A percentile compares a stretch with the other conserved stretches of the same genome.
phyloP scores from a whole-genome alignment of 2,329 filamentous ascomycete species.

The Aureobasidium musti region DNA sequence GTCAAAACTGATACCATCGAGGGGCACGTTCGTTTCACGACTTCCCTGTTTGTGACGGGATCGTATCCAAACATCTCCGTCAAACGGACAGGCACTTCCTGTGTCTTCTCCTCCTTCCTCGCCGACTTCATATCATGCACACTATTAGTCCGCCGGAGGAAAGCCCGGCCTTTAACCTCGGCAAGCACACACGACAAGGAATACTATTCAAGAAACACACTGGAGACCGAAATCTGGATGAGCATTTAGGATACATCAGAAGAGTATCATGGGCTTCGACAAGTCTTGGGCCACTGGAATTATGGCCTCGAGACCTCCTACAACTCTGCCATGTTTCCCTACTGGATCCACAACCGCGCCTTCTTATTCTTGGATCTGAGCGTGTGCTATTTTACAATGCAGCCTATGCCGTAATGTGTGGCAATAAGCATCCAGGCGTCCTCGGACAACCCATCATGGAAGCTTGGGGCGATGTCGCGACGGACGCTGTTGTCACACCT shows the following conservation, averaged over 20 bases:
- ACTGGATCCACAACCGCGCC: conserved; percentile 28
- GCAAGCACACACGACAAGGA: neutral
- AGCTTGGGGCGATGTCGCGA: conserved; percentile 2
- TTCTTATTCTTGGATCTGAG: conserved; percentile 27
- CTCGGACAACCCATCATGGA: conserved; percentile 7
- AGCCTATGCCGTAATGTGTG: conserved; percentile 26
- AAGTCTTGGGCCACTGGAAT: conserved; percentile 25
- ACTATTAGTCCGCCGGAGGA: neutral
- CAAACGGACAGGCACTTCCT: neutral
- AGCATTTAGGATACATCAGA: conserved; percentile 17
- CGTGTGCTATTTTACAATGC: conserved; percentile 30
- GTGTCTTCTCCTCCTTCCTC: neutral
- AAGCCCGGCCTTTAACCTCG: neutral
- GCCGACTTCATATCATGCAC: neutral
- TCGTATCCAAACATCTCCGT: neutral
- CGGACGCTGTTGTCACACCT: neutral
- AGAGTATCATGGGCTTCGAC: conserved; percentile 30
- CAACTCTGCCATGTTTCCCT: conserved; percentile 29
- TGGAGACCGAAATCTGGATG: conserved; percentile 6
- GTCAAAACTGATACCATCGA: neutral
- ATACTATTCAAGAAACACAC: conserved; percentile 3
- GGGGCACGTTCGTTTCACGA: neutral
- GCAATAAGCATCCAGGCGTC: conserved; percentile 27
- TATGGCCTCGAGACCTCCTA: conserved; percentile 29
- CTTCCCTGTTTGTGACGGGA: conserved; percentile 5